Evolutionary conservation across 441 rosid genomes (phyloP).

Genomic region (Bruguiera hainesii): DNA sequence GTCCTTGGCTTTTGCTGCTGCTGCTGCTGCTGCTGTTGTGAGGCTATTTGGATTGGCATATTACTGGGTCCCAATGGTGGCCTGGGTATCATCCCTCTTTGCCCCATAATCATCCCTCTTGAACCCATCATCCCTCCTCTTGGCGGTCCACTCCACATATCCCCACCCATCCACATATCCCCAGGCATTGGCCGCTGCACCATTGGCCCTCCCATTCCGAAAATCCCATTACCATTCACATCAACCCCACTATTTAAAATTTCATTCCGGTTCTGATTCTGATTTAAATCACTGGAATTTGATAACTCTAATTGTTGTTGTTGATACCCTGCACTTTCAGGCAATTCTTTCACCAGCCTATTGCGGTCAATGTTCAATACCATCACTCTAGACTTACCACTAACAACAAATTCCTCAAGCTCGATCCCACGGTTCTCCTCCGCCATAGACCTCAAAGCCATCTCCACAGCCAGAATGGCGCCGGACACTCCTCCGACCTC

Average conservation of each 20-base stretch:
- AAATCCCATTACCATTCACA: conserved; percentile 15
- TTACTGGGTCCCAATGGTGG: conserved; percentile 32
- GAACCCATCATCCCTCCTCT: conserved; percentile 47
- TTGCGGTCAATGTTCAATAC: conserved; percentile 72
- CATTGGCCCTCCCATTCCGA: conserved; percentile 37
- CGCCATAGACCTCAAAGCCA: conserved; percentile 75
- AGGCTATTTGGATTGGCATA: conserved; percentile 13
- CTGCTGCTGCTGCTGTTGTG: conserved; percentile 21
- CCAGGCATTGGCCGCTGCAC: conserved; percentile 40
- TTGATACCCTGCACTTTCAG: conserved; percentile 55
- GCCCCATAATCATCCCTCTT: conserved; percentile 42
- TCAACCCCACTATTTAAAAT: conserved; percentile 9
- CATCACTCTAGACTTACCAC: conserved; percentile 87
- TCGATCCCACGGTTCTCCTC: conserved; percentile 84
- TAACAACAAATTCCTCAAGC: conserved; percentile 75
- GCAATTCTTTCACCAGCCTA: conserved; percentile 67
- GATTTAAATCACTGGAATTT: conserved; percentile 26
- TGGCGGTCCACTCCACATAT: conserved; percentile 27
- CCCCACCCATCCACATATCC: conserved; percentile 62
- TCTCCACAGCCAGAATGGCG: conserved; percentile 72
- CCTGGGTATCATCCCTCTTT: conserved; percentile 47
- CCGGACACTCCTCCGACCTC: conserved; percentile 89
- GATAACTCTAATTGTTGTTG: conserved; percentile 31
- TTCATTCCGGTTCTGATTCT: conserved; percentile 17
- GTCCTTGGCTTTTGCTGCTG: conserved; percentile 51